phyloP scores from a whole-genome alignment of 176 grass and related monocot genomes.

The Rhynchospora breviuscula region DNA sequence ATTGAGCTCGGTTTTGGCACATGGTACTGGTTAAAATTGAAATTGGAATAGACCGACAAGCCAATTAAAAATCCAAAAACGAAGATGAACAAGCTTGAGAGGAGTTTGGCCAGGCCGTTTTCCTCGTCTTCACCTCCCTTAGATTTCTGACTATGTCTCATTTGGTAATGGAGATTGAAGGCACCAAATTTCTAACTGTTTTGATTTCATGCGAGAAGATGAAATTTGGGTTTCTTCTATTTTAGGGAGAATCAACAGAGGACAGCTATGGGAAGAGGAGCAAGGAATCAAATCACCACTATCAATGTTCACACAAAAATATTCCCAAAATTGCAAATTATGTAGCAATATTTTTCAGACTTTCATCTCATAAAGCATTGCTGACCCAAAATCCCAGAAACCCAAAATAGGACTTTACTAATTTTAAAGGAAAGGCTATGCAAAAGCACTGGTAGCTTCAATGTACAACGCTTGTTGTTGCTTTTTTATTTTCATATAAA shows the following conservation, averaged over 20 bases:
- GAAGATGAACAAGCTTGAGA: conserved; percentile 58
- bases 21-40: conserved; percentile 28
- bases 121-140: conserved; percentile 21
- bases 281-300: conserved; percentile 2
- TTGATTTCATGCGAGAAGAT: background rate
- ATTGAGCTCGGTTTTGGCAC: conserved; percentile 14
- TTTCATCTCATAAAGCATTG: background rate
- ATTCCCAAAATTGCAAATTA: conserved; percentile 14
- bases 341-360: background rate
- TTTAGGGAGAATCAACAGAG: background rate
- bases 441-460: background rate
- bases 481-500: background rate
- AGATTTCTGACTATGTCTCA: conserved; percentile 19
- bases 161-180: conserved; percentile 14
- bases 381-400: conserved; percentile 2
- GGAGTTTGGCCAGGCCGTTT: conserved; percentile 42
- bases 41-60: conserved; percentile 34
- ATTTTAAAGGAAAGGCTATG: background rate
- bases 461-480: background rate
- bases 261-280: conserved; percentile 10
- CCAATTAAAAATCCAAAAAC: conserved; percentile 47
- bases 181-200: background rate
- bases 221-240: conserved; percentile 22
- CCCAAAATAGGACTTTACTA: conserved; percentile 20
- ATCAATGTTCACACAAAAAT: background rate